Conservation (phyloP, 306 rosid species). For the Lathyrus oleraceus region DNA sequence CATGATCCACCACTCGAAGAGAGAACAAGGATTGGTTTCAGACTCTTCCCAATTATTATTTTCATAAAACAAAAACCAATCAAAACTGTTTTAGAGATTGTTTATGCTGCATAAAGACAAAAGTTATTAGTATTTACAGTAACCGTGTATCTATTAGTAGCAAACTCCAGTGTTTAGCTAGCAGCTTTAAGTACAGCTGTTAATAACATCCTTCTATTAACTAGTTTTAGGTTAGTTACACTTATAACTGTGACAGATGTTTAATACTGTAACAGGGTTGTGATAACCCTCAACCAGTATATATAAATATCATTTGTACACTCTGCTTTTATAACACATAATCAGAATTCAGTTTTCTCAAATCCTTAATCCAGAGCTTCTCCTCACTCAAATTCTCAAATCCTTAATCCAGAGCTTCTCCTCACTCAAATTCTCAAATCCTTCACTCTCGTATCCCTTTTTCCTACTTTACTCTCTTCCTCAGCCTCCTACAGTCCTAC, state of each 20-base stretch:
- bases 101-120: not conserved
- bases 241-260: slow-evolving; percentile 2
- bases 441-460: too few species aligned
- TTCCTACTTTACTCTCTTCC: too few species aligned
- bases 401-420: not conserved
- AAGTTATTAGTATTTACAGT: slow-evolving; percentile 4
- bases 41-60: not conserved
- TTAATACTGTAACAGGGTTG: not conserved
- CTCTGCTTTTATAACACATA: not conserved
- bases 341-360: not conserved
- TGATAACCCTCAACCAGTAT: not conserved
- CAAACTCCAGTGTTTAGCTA: not conserved
- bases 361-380: not conserved
- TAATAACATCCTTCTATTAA: not conserved
- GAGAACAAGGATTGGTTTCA: not conserved
- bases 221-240: not conserved
- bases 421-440: not conserved
- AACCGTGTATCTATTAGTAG: too few species aligned
- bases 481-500: too few species aligned
- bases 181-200: not conserved
- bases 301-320: slow-evolving; percentile 1
- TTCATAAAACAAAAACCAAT: not conserved
- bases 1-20: slow-evolving; percentile 19
- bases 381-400: not conserved
- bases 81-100: slow-evolving; percentile 1